phyloP scores from a whole-genome alignment of 148 eudicot species.

The Vaccinium macrocarpon region DNA sequence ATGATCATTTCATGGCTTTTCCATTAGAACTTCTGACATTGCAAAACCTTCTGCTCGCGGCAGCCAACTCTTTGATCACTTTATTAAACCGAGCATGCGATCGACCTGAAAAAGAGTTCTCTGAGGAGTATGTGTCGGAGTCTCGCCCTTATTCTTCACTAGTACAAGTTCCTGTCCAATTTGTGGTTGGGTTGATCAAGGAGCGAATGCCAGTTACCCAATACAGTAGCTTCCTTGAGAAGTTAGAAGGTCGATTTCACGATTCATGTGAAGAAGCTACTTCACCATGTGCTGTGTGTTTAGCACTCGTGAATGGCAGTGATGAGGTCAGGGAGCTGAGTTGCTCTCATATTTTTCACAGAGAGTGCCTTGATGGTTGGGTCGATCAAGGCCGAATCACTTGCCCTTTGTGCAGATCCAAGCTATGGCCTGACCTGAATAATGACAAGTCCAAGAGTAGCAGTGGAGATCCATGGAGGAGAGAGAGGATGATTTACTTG shows the following conservation, averaged over 20 bases:
- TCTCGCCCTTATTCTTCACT: constrained; percentile 2
- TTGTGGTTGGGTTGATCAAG: not conserved
- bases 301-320: not conserved
- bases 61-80: not conserved
- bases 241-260: no score
- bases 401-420: constrained; percentile 20
- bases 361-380: constrained; percentile 14
- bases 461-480: constrained; percentile 20
- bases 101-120: not conserved
- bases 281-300: constrained; percentile 21
- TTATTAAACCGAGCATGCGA: not conserved
- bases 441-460: not conserved
- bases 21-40: not conserved
- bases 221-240: not conserved
- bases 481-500: constrained; percentile 22
- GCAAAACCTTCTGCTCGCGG: not conserved
- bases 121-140: not conserved
- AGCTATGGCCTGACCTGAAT: not conserved
- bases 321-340: constrained; percentile 15
- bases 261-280: not conserved
- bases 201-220: not conserved
- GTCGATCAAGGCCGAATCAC: not conserved
- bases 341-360: constrained; percentile 11
- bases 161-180: not conserved
- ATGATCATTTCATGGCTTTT: not conserved